Percentiles rank a stretch among this genome's conserved stretches.
Conservation (phyloP, 495 filamentous ascomycete species). For the Cryomyces minteri region DNA sequence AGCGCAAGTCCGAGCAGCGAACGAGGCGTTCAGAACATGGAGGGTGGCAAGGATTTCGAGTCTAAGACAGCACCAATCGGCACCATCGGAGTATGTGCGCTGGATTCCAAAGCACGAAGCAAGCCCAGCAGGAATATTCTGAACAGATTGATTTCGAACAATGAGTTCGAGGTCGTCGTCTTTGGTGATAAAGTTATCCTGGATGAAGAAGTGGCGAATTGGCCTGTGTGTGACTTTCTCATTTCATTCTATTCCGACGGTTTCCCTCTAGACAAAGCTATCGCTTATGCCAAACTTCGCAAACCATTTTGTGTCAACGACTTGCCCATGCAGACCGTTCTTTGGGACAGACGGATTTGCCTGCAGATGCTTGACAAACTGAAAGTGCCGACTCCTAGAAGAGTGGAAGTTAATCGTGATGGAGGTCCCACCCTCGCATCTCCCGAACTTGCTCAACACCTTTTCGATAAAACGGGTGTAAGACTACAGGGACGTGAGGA, state of each 20-base stretch:
- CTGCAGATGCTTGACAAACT: constrained; percentile 75
- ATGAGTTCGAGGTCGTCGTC: constrained; percentile 88
- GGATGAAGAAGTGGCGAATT: constrained; percentile 61
- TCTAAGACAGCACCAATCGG: constrained; percentile 26
- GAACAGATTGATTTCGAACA: constrained; percentile 71
- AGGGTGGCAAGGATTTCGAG: constrained; percentile 30
- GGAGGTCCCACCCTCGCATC: constrained; percentile 70
- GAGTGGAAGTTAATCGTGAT: constrained; percentile 88
- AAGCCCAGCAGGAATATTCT: constrained; percentile 92
- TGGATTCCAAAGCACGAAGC: constrained; percentile 90
- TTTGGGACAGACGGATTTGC: constrained; percentile 91
- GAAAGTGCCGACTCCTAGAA: constrained; percentile 68
- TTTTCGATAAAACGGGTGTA: constrained; percentile 64
- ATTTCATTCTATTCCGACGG: constrained; percentile 97
- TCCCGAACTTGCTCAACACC: constrained; percentile 54
- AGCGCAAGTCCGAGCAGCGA: constrained; percentile 38
- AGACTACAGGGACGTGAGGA: constrained; percentile 56
- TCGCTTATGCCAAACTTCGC: constrained; percentile 76
- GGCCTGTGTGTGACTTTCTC: constrained; percentile 65
- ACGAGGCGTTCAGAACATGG: constrained; percentile 21
- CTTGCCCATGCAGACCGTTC: constrained; percentile 89
- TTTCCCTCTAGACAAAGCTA: constrained; percentile 92
- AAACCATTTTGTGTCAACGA: constrained; percentile 98
- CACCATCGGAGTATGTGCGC: constrained; percentile 79
- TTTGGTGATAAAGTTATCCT: constrained; percentile 98